Base-by-base conservation (phyloP, 345 rosid genomes). In the Eucalyptus marginata region DNA sequence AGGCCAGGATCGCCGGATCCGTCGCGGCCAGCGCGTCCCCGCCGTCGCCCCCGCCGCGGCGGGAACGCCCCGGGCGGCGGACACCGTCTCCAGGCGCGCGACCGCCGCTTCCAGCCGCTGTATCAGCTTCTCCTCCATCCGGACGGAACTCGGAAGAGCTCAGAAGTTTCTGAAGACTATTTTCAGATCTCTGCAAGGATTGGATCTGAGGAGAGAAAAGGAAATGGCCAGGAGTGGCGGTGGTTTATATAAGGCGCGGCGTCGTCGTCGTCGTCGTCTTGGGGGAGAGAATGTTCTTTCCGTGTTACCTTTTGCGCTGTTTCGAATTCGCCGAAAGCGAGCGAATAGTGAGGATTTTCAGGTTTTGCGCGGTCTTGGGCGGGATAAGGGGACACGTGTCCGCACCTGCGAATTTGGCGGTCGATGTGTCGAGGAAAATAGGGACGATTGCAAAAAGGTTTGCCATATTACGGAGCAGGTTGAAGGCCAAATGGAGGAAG, bases 91-190 rank as follows among this genome's bases (percentile, higher is more conserved):
- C 80, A 98, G 91, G 90, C 96, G 94, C 87, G 91, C 89, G 88
- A 98, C 99, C 88, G 99, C 98, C 85, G 95, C 94, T 88, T 98
- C 99, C 47, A 98, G 92, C 89, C 99, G 92, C 90, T 91, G 90
- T 36, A 96, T 92, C 93, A 98, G 92, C 93, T 91, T 93, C 93
- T 91, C 96, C 84, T 97, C 99, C 99, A 98, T 98, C 46, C 47
- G 83, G 83, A 36, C 83, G 25, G 27, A 36, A 76, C 83, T 76
- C 83, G 43, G 46, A 36, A 36, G 46, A 71, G 83, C 27, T 76
- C 83, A 76, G 58, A 0, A 52, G 83, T 24, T 68, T 76, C 83
- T 6, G 47, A 22, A 40, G 43, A 18, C 13, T 10, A 7, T 18
- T 68, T 36, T 27, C 31, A 62, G 68, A 62, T 62, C n/a, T 66